These are phyloP conservation scores for Elsinoe arachidis DNA, from an alignment of 2,329 filamentous ascomycete species.

Conservation along the genomic window DNA sequence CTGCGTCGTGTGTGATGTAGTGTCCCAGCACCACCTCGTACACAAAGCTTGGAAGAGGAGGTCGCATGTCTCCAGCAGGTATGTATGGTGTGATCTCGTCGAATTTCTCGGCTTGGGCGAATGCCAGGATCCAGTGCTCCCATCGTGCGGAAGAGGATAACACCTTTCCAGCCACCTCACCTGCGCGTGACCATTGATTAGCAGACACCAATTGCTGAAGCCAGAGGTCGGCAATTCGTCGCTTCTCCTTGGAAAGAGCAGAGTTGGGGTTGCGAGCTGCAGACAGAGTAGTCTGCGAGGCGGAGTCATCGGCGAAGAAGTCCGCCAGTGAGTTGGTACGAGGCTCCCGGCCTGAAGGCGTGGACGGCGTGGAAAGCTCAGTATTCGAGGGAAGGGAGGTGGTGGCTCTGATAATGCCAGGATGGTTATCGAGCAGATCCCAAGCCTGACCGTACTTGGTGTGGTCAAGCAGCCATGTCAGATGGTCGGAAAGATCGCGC, in stretches of 20 bases:
- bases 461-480: constrained; percentile 76
- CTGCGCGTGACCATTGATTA: constrained; percentile 68
- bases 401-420: constrained; percentile 51
- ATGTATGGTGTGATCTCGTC: constrained; percentile 84
- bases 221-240: constrained; percentile 87
- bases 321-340: constrained; percentile 43
- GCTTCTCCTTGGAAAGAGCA: constrained; percentile 74
- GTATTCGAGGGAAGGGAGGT: constrained; percentile 28
- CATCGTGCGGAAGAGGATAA: constrained; percentile 70
- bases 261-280: constrained; percentile 52
- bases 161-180: constrained; percentile 72
- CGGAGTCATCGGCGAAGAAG: constrained; percentile 53
- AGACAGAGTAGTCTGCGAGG: constrained; percentile 53
- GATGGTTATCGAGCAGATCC: constrained; percentile 81
- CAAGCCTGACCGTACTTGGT: constrained; percentile 77
- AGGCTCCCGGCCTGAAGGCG: constrained; percentile 33
- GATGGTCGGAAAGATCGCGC: constrained; percentile 74
- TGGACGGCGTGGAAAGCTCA: constrained; percentile 30
- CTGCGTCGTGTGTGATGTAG: constrained; percentile 72
- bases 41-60: constrained; percentile 68
- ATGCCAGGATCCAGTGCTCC: constrained; percentile 94
- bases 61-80: constrained; percentile 65
- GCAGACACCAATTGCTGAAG: constrained; percentile 72
- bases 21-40: constrained; percentile 86
- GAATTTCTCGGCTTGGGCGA: constrained; percentile 75